These are phyloP conservation scores for Citrullus mucosospermus DNA, from an alignment of 306 rosid species.

Conservation along the genomic window DNA sequence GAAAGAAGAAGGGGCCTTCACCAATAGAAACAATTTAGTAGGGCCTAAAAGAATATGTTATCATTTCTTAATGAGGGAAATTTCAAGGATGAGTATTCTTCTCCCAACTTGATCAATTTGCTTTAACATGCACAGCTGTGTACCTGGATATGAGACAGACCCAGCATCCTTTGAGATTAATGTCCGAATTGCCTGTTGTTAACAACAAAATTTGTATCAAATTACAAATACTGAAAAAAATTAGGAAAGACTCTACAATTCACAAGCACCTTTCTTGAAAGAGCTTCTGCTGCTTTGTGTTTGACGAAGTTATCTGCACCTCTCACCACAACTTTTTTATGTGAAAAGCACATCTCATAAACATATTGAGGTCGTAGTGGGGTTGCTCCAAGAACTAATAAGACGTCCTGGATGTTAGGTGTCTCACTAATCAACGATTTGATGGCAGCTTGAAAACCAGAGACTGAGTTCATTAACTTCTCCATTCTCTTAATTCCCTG, in stretches of 20 bases:
- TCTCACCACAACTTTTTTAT: conserved; percentile 11
- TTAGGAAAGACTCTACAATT: neutral
- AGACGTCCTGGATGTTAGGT: conserved; percentile 26
- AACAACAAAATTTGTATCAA: conserved; percentile 14
- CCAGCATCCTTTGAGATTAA: conserved; percentile 71
- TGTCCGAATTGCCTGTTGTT: conserved; percentile 60
- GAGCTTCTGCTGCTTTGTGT: conserved; percentile 54
- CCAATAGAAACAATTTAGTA: conserved; percentile 58
- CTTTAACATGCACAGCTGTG: neutral
- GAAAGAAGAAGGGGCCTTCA: conserved; percentile 71
- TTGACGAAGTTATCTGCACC: conserved; percentile 36
- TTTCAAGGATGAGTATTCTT: neutral
- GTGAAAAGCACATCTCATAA: conserved; percentile 43
- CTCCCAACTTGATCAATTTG: neutral
- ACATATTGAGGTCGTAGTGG: conserved; percentile 59
- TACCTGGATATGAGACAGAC: conserved; percentile 63
- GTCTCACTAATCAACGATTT: conserved; percentile 35
- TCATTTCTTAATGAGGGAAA: conserved; percentile 7
- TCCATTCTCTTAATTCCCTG: conserved; percentile 58
- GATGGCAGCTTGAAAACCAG: conserved; percentile 43
- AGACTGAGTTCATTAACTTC: conserved; percentile 53
- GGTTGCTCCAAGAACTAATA: conserved; percentile 69
- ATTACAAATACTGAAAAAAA: neutral
- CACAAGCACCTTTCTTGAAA: conserved; percentile 58
- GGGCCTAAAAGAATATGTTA: conserved; percentile 34